phyloP scores from a whole-genome alignment of 768 basidiomycete genomes.

The Kwoniella dejecticola region DNA sequence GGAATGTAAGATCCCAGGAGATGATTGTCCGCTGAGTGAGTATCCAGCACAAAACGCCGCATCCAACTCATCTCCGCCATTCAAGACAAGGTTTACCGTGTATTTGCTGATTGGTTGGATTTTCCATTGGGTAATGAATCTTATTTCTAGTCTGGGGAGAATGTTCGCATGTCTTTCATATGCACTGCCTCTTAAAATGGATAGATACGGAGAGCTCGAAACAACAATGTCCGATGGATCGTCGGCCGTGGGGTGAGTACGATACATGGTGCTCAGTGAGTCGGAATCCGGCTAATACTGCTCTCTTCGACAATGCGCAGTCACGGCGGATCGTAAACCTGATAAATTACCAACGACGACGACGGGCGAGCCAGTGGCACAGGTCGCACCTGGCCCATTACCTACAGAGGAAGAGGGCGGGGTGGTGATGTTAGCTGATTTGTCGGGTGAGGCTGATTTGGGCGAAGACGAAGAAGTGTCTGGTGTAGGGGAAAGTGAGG shows the following conservation, averaged over 20 bases:
- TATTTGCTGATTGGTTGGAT: too few species aligned
- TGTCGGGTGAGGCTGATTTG: conserved; percentile 19
- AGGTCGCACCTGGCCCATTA: conserved; percentile 41
- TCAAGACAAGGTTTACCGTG: too few species aligned
- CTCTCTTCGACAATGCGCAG: conserved; percentile 11
- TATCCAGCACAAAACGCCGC: conserved; percentile 30
- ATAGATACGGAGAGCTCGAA: conserved; percentile 84
- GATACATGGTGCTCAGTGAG: background rate
- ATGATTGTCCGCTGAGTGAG: conserved; percentile 88
- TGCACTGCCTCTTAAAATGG: conserved; percentile 98
- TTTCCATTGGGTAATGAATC: too few species aligned
- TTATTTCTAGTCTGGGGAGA: conserved; percentile 99
- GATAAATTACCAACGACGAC: conserved; percentile 46
- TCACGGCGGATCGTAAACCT: conserved; percentile 46
- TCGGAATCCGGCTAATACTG: conserved; percentile 1
- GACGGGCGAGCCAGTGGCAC: conserved; percentile 37
- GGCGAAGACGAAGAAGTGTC: too few species aligned
- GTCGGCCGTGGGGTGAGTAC: conserved; percentile 78
- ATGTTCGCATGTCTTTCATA: conserved; percentile 96
- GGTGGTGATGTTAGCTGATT: conserved; percentile 20
- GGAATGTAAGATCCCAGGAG: conserved; percentile 92
- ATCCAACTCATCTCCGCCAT: background rate
- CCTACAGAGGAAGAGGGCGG: conserved; percentile 21
- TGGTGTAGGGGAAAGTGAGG: too few species aligned
- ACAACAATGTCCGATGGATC: conserved; percentile 98